phyloP scores from a whole-genome alignment of 441 rosid genomes.

The Populus tomentosa region DNA sequence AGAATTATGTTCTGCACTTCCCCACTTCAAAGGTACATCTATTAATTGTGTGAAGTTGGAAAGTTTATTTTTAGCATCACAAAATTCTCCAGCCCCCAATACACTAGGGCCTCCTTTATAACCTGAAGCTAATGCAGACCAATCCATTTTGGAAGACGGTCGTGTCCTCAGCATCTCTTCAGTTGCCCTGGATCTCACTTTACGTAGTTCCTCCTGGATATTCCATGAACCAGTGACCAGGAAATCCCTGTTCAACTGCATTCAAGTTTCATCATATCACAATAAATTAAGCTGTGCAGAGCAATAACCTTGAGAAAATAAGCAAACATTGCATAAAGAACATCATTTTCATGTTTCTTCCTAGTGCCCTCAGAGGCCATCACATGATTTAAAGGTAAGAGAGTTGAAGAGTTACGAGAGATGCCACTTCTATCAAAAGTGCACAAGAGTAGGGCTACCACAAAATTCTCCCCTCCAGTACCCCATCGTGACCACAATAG shows the following conservation, averaged over 20 bases:
- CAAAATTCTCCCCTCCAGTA: neutral
- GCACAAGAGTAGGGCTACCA: neutral
- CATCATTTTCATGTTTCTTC: neutral
- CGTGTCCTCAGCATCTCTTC: conserved; percentile 68
- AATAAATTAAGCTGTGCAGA: conserved; percentile 7
- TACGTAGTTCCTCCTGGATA: conserved; percentile 78
- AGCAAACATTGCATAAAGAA: neutral
- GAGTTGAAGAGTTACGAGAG: neutral
- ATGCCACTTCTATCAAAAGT: neutral
- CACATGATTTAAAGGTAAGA: neutral
- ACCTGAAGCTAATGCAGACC: conserved; percentile 39
- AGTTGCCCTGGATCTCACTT: conserved; percentile 85
- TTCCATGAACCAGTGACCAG: conserved; percentile 65
- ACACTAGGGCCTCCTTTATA: conserved; percentile 30
- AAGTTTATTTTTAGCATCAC: conserved; percentile 24
- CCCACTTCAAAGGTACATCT: conserved; percentile 30
- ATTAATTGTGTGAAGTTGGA: conserved; percentile 19
- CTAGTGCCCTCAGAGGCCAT: neutral
- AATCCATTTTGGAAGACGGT: conserved; percentile 43
- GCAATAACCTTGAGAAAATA: conserved; percentile 1
- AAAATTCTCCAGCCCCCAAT: conserved; percentile 22
- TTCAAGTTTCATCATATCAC: conserved; percentile 23
- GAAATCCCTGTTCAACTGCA: conserved; percentile 56
- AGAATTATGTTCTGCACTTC: conserved; percentile 19
- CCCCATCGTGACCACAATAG: neutral